Evolutionary conservation across 2,329 filamentous ascomycete species (phyloP).

Genomic region (Colletotrichum sp.): DNA sequence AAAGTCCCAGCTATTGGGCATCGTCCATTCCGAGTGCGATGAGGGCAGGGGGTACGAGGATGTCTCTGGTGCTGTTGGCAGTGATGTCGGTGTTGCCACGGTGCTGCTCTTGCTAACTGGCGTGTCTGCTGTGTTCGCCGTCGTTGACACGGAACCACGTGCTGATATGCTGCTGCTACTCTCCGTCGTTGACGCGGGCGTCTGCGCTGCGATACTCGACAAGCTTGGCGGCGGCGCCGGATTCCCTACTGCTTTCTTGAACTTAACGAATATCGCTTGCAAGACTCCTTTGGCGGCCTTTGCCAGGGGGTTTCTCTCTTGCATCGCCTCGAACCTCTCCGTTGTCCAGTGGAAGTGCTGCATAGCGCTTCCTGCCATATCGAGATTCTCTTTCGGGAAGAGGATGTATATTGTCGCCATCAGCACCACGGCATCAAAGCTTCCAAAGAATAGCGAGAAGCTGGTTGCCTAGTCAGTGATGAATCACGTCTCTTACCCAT

Average conservation of each 20-base stretch:
- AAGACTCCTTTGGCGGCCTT: slow-evolving; percentile 60
- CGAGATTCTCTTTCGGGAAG: slow-evolving; percentile 60
- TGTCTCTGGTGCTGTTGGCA: slow-evolving; percentile 29
- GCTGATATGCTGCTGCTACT: slow-evolving; percentile 18
- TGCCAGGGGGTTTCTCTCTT: slow-evolving; percentile 56
- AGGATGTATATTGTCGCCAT: slow-evolving; percentile 66
- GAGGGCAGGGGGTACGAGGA: slow-evolving; percentile 16
- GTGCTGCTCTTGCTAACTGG: slow-evolving; percentile 21
- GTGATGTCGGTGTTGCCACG: slow-evolving; percentile 15
- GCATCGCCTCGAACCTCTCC: slow-evolving; percentile 62
- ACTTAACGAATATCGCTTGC: slow-evolving; percentile 57
- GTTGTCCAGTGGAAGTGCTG: slow-evolving; percentile 66
- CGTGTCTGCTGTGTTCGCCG: slow-evolving; percentile 14
- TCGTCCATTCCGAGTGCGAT: slow-evolving; percentile 33
- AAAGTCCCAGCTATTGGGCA: slow-evolving; percentile 54
- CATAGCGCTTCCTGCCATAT: slow-evolving; percentile 49
- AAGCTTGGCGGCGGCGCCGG: slow-evolving; percentile 20
- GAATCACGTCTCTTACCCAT: background rate
- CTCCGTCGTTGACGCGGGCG: slow-evolving; percentile 19
- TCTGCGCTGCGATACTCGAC: slow-evolving; percentile 10
- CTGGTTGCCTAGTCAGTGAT: slow-evolving; percentile 24
- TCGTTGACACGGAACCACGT: slow-evolving; percentile 16
- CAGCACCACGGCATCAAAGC: slow-evolving; percentile 67
- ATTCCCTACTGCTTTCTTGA: slow-evolving; percentile 53
- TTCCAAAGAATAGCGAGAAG: slow-evolving; percentile 65